These are phyloP conservation scores for Suillus tomentosus DNA, from an alignment of 768 basidiomycete genomes.

Conservation along the genomic window DNA sequence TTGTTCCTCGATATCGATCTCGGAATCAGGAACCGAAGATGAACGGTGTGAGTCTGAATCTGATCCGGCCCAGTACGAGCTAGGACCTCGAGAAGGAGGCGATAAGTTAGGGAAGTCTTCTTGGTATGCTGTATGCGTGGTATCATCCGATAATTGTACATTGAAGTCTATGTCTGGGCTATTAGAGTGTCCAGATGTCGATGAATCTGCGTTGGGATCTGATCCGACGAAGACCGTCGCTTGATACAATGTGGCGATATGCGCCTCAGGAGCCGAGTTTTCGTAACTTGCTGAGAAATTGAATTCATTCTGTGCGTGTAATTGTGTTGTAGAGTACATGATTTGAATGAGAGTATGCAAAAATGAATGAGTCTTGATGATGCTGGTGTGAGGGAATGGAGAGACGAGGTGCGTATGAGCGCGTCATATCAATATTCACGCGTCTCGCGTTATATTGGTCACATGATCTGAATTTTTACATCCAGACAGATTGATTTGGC, in stretches of 20 bases:
- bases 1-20: neutral
- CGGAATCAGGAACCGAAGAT: too few species aligned
- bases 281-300: neutral
- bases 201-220: neutral
- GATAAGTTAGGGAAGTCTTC: neutral
- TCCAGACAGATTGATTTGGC: too few species aligned
- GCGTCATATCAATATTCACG: too few species aligned
- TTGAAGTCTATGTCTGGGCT: slow-evolving; percentile 1
- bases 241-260: neutral
- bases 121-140: neutral
- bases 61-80: neutral
- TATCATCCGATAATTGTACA: neutral
- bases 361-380: neutral
- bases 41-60: too few species aligned
- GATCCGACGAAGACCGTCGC: neutral
- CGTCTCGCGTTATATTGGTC: too few species aligned
- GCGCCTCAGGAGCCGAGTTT: neutral
- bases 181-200: neutral
- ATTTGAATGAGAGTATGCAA: neutral
- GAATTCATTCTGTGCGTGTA: neutral
- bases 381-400: neutral
- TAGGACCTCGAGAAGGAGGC: neutral
- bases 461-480: too few species aligned
- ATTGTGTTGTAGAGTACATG: slow-evolving; percentile 1
- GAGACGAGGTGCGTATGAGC: neutral